phyloP scores from a whole-genome alignment of 2,329 filamentous ascomycete species.

The Coleophoma crateriformis region DNA sequence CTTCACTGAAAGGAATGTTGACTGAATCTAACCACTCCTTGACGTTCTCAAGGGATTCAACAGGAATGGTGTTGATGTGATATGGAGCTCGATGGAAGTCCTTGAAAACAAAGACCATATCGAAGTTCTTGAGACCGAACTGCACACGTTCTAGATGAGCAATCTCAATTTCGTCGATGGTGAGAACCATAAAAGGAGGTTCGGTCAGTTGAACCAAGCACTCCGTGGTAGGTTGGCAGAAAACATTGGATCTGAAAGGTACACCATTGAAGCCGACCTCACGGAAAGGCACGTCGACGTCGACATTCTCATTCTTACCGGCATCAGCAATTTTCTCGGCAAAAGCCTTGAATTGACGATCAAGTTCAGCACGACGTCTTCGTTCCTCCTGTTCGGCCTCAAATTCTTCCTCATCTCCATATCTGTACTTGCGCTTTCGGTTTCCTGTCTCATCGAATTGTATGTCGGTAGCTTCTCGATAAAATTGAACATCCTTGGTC shows the following conservation, averaged over 20 bases:
- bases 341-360: slow-evolving; percentile 93
- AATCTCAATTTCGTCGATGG: slow-evolving; percentile 91
- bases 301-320: slow-evolving; percentile 81
- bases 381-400: slow-evolving; percentile 97
- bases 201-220: slow-evolving; percentile 96
- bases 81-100: slow-evolving; percentile 87
- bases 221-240: slow-evolving; percentile 93
- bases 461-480: slow-evolving; percentile 95
- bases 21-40: slow-evolving; percentile 97
- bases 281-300: slow-evolving; percentile 94
- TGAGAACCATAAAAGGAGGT: slow-evolving; percentile 93
- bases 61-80: slow-evolving; percentile 97
- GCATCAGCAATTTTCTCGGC: slow-evolving; percentile 97
- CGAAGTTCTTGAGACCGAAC: slow-evolving; percentile 98
- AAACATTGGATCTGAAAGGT: slow-evolving; percentile 89
- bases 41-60: slow-evolving; percentile 88
- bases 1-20: slow-evolving; percentile 90
- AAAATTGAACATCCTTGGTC: slow-evolving; percentile 98
- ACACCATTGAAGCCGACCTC: slow-evolving; percentile 97
- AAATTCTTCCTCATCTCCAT: slow-evolving; percentile 97
- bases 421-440: slow-evolving; percentile 93
- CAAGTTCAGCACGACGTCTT: slow-evolving; percentile 81
- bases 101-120: slow-evolving; percentile 97
- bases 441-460: slow-evolving; percentile 99
- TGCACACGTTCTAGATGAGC: slow-evolving; percentile 93